Conservation (phyloP, 768 basidiomycete species). For the Psilocybe tampanensis region DNA sequence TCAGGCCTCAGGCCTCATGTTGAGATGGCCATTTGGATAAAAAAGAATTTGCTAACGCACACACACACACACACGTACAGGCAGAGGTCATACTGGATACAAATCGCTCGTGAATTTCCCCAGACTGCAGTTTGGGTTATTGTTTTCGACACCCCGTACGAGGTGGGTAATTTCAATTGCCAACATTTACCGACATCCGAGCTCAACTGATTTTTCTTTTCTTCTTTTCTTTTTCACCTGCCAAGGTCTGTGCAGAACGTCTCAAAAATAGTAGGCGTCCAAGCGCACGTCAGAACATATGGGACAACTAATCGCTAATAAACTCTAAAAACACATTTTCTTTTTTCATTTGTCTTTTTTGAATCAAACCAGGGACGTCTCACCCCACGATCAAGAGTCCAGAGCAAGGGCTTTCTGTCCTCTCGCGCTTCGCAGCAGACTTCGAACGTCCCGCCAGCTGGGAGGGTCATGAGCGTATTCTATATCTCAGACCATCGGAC, state of each 20-base stretch:
- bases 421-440: conserved; percentile 65
- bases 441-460: conserved; percentile 53
- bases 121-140: conserved; percentile 70
- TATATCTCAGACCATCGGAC: conserved; percentile 45
- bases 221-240: conserved; percentile 13
- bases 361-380: conserved; percentile 50
- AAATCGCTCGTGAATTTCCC: conserved; percentile 69
- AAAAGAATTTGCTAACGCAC: too few relatives aligned
- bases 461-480: conserved; percentile 71
- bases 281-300: background rate
- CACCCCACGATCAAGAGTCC: conserved; percentile 78
- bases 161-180: conserved; percentile 40
- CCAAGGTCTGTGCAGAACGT: conserved; percentile 63
- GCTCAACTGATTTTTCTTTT: background rate
- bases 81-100: conserved; percentile 74
- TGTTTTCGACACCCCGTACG: conserved; percentile 77
- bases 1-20: background rate
- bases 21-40: conserved; percentile 15
- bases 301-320: conserved; percentile 2
- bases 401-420: conserved; percentile 58
- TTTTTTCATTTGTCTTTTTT: background rate
- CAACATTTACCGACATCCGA: conserved; percentile 24
- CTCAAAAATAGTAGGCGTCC: conserved; percentile 50
- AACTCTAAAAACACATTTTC: background rate
- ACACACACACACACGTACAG: conserved; percentile 19